Base-by-base conservation (phyloP, 306 rosid genomes). In the Malus sylvestris region DNA sequence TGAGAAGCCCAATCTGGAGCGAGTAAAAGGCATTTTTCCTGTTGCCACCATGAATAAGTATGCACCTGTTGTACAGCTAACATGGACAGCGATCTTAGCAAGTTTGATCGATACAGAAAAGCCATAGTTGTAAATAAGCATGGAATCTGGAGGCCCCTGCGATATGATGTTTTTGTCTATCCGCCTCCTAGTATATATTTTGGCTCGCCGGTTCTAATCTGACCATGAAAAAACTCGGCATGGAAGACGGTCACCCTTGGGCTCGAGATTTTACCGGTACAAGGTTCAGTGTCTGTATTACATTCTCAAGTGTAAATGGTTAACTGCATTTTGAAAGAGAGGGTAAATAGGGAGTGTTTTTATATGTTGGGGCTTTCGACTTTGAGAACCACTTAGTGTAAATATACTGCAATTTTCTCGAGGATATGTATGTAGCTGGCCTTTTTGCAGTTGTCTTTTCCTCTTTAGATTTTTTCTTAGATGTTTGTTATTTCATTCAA, bases 31-130 rank as follows among this genome's bases (percentile, higher is more conserved):
- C 79, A 61, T 68, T 51, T 78, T 70, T 18, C 79, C 70, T 53
- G 72, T 68, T 62, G 77, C 80, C 86, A 58, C 83, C 67, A 72
- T 81, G 81, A 71, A 55, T 53, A 80, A 82, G 80, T 65, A 51
- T 67, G 49, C 84, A 81, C 69, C 81, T 75, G 79, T 85, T 91
- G 91, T 91, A 91, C 93, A 91, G 97, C 88, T 83, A 83, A 88
- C 88, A 52, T 73, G 84, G 83, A 87, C 79, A 87, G 82, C 76
- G 70, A 86, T 74, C 80, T 79, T 75, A 68, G 72, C 65, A 79
- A 88, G 83, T 51, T 76, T 32, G 14, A 25, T 18, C 4, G 2
- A 65, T 68, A 71, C 72, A 66, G 79, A 70, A 68, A 60, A 58
- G 45, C 79, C 78, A 83, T 82, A 61, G 73, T 75, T 90, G 97